Evolutionary conservation across 2,329 filamentous ascomycete species (phyloP), one percentile per base, ranked within the genome.

Genomic region (Paracoccidioides brasiliensis): DNA sequence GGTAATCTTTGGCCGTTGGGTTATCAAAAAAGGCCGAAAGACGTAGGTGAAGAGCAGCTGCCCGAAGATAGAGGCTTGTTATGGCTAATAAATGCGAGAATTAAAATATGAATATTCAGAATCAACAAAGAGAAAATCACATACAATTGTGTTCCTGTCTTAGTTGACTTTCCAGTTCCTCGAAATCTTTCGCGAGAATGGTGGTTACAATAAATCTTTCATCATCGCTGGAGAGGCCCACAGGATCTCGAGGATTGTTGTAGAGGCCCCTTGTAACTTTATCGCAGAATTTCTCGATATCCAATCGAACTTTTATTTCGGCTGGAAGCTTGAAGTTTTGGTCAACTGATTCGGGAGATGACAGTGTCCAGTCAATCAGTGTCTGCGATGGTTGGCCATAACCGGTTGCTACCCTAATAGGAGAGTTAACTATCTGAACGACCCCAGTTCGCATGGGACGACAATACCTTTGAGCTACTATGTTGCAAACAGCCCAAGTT

Each of bases 401-500:
- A n/a, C 81, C 80, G n/a, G 81, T 85, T 14, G 80, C 80, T 56
- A 85, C 80, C 53, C 79, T 81, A 56, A 9, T 42, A n/a, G 33
- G 12, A 42, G 12, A 5, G 38, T 41, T 22, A 57, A 30, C 10
- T 3, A 12, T 8, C 33, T 51, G 14, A 54, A 15, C 14, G 5
- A 42, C 40, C 14, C 7, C 14, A 15, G 15, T 42, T 6, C 4
- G 35, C 15, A 40, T 40, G 15, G 38, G 10, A 42, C 33, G 8
- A 52, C 63, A 72, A 60, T 72, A 80, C 79, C 80, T 80, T 62
- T 85, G 82, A 15, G 82, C 81, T 52, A 85, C 81, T 59, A 84
- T 79, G 63, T 85, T 86, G 68, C 82, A 84, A 32, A 82, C 77
- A 2, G 80, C 81, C 83, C 83, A 86, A 1, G 83, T 85, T 59